Evolutionary conservation across 306 rosid genomes (phyloP).

Genomic region (Vachellia collinsii): DNA sequence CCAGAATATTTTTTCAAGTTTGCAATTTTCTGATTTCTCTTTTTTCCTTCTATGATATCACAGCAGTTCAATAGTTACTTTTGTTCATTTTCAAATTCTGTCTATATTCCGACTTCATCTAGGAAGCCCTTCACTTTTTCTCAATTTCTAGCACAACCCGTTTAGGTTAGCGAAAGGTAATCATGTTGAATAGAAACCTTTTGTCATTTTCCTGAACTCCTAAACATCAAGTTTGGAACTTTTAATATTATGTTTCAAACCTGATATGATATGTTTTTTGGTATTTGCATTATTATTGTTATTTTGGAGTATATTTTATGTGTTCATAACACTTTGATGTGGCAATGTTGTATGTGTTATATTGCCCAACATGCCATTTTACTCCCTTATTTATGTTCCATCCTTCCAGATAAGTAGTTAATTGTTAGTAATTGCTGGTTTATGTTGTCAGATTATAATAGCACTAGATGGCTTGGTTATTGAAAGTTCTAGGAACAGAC

Average conservation of each 20-base stretch:
- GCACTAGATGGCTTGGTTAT: too few relatives aligned
- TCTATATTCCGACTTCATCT: neutral
- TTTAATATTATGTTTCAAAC: neutral
- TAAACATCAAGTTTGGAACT: neutral
- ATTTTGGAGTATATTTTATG: neutral
- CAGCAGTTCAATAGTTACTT: neutral
- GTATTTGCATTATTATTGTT: neutral
- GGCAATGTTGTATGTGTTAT: neutral
- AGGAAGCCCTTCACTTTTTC: neutral
- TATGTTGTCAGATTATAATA: too few relatives aligned
- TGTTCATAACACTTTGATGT: neutral
- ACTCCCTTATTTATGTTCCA: neutral
- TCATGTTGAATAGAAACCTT: neutral
- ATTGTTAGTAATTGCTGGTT: neutral
- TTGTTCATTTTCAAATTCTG: neutral
- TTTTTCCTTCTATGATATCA: neutral
- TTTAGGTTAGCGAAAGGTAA: neutral
- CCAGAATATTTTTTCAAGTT: neutral
- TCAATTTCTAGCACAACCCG: neutral
- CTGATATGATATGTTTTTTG: too few relatives aligned
- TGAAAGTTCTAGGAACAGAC: too few relatives aligned
- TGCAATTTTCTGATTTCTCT: neutral
- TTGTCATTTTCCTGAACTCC: neutral
- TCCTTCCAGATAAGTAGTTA: neutral
- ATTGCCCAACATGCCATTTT: neutral